Conservation (phyloP, 805 yeast genomes). For the Saccharomycopsis sp. region DNA sequence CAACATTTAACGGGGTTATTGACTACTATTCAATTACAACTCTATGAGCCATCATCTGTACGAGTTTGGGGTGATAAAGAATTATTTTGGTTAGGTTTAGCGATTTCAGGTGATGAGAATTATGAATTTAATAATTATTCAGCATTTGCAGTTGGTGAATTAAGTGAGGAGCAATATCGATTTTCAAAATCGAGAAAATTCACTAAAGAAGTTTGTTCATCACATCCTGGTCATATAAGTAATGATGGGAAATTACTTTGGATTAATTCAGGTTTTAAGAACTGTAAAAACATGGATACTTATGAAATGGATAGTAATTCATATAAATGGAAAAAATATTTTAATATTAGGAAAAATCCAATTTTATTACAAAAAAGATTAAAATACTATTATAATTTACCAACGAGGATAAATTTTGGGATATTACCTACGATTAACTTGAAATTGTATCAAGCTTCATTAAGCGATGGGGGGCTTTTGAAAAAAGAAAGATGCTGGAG, state of each 20-base stretch:
- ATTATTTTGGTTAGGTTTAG: conserved; percentile 56
- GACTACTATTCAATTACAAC: conserved; percentile 34
- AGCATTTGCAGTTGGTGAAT: conserved; percentile 49
- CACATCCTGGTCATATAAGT: conserved; percentile 53
- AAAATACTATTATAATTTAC: conserved; percentile 23
- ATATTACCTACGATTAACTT: conserved; percentile 34
- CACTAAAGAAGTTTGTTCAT: conserved; percentile 43
- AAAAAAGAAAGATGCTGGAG: conserved; percentile 30
- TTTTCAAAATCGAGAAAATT: conserved; percentile 3
- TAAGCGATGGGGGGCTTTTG: not conserved
- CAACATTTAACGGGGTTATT: conserved; percentile 44
- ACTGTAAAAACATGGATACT: conserved; percentile 40
- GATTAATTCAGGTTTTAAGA: conserved; percentile 65
- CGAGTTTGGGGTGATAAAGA: conserved; percentile 65
- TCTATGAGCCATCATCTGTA: conserved; percentile 35
- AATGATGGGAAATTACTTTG: conserved; percentile 35
- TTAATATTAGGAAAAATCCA: not conserved
- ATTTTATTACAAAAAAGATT: conserved; percentile 7
- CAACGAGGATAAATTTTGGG: conserved; percentile 31
- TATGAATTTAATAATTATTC: conserved; percentile 43
- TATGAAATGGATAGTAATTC: conserved; percentile 32
- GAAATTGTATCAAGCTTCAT: conserved; percentile 24
- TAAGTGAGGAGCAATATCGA: not conserved
- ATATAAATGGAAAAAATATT: conserved; percentile 28
- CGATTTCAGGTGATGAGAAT: conserved; percentile 45